phyloP scores from a whole-genome alignment of 139 green algal species.

The Closterium sp. region DNA sequence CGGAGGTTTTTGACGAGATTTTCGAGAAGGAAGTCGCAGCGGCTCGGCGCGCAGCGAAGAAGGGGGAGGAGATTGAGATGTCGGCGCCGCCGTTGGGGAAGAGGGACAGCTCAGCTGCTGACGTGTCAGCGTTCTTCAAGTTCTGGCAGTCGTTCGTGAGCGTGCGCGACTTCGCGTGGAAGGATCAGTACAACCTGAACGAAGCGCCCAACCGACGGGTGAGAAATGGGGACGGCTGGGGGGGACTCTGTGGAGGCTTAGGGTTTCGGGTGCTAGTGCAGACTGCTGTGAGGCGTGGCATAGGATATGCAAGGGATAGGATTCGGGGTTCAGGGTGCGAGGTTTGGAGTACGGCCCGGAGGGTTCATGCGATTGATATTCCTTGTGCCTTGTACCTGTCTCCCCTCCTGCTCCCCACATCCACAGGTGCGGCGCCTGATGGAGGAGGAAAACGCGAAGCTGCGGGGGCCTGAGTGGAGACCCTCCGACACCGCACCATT shows the following conservation, averaged over 20 bases:
- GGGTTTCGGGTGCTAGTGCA: not conserved
- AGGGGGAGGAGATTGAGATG: not conserved
- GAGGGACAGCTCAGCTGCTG: constrained; percentile 35
- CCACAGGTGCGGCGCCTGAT: constrained; percentile 77
- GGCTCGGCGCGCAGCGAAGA: not conserved
- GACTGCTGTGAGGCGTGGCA: not conserved
- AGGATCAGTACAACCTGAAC: constrained; percentile 79
- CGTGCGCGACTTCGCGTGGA: constrained; percentile 81
- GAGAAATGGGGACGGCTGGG: not conserved
- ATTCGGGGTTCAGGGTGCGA: not conserved
- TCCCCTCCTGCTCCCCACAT: no score
- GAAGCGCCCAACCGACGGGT: constrained; percentile 77
- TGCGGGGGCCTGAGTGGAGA: no score
- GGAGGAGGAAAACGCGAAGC: constrained; percentile 88
- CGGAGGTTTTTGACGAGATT: constrained; percentile 67
- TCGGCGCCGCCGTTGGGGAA: constrained; percentile 48
- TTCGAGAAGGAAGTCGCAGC: constrained; percentile 29
- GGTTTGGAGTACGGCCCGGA: not conserved
- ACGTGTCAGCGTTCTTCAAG: constrained; percentile 82
- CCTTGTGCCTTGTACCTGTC: not conserved
- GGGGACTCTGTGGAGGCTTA: not conserved
- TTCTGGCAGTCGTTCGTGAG: constrained; percentile 80
- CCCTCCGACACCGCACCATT: no score
- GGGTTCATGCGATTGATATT: not conserved
- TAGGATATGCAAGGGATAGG: not conserved